Evolutionary conservation across 2,329 filamentous ascomycete genomes (phyloP).

Genomic region (Xylaria sp.): DNA sequence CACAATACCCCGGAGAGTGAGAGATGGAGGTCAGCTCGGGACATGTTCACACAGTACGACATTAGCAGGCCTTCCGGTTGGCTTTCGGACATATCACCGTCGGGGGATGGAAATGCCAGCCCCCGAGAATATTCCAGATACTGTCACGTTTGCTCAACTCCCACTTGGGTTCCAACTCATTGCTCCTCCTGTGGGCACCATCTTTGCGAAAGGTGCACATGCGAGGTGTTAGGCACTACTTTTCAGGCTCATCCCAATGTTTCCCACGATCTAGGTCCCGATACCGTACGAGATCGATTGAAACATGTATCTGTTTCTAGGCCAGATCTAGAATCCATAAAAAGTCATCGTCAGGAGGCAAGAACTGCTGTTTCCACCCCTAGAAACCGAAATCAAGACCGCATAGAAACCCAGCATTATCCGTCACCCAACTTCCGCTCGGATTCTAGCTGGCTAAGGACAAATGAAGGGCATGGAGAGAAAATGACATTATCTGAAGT

Average conservation of each 20-base stretch:
- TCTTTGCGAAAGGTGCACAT: conserved; percentile 60
- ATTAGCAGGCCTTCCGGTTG: conserved; percentile 59
- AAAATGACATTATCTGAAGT: background rate
- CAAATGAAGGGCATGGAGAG: background rate
- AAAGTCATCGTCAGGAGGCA: background rate
- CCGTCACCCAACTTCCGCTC: conserved; percentile 3
- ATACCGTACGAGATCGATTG: conserved; percentile 33
- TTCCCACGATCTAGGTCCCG: conserved; percentile 39
- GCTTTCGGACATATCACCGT: conserved; percentile 55
- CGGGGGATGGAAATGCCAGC: conserved; percentile 51
- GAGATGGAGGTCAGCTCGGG: conserved; percentile 57
- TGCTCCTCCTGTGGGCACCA: conserved; percentile 64
- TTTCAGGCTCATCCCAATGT: conserved; percentile 41
- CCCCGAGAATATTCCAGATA: conserved; percentile 50
- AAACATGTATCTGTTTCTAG: conserved; percentile 25
- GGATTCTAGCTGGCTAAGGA: conserved; percentile 17
- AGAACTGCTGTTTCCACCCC: background rate
- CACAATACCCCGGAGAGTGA: conserved; percentile 50
- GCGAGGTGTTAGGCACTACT: conserved; percentile 48
- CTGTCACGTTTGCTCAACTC: conserved; percentile 63
- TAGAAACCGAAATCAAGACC: background rate
- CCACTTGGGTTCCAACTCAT: conserved; percentile 52
- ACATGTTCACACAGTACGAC: conserved; percentile 60
- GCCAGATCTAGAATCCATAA: conserved; percentile 17
- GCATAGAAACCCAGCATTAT: conserved; percentile 3